Evolutionary conservation across 1,284 basidiomycete species (phyloP).

Genomic region (Polyporus tsugae): DNA sequence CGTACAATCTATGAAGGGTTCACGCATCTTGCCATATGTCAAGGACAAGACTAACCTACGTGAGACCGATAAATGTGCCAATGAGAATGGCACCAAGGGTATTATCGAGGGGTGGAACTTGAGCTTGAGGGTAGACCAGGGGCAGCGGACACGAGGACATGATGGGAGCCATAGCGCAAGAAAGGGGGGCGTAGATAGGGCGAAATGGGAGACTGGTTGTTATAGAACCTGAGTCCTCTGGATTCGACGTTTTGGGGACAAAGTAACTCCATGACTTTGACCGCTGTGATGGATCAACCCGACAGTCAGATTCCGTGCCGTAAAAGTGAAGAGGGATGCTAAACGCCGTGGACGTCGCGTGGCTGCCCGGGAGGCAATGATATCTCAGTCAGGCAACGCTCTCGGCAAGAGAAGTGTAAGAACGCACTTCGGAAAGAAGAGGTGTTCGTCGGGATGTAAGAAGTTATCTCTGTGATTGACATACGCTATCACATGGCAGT

Average conservation of each 20-base stretch:
- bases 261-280: too few relatives aligned
- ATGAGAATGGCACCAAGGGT: slow-evolving; percentile 22
- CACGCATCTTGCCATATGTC: background rate
- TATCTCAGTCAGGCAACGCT: too few relatives aligned
- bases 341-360: too few relatives aligned
- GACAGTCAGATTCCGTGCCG: too few relatives aligned
- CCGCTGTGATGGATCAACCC: too few relatives aligned
- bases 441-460: too few relatives aligned
- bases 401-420: too few relatives aligned
- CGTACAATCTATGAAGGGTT: slow-evolving; percentile 15
- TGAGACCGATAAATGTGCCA: slow-evolving; percentile 19
- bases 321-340: too few relatives aligned
- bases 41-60: slow-evolving; percentile 1
- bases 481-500: too few relatives aligned
- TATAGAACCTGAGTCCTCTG: background rate
- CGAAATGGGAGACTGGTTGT: background rate
- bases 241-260: background rate
- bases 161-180: background rate
- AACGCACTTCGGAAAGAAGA: too few relatives aligned
- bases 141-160: background rate
- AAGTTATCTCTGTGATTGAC: too few relatives aligned
- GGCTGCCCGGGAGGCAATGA: too few relatives aligned
- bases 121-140: background rate
- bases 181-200: background rate
- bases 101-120: slow-evolving; percentile 9